Evolutionary conservation across 176 grass and related monocot species (phyloP).

Genomic region (Avena eriantha): DNA sequence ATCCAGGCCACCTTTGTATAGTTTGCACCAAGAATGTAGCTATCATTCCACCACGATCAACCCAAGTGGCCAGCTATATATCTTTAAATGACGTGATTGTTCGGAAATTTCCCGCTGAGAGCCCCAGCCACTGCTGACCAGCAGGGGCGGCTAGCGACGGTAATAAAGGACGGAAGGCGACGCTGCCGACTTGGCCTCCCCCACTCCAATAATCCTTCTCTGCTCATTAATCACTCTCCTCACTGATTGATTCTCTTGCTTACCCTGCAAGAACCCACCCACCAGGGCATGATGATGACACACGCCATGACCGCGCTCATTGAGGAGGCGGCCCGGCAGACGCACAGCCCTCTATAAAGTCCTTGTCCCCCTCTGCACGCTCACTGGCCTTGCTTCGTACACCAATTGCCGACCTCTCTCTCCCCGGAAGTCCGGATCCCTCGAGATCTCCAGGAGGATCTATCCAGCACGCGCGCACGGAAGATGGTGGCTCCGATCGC

Average conservation of each 20-base stretch:
- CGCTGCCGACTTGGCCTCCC: background rate
- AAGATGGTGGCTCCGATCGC: conserved; percentile 71
- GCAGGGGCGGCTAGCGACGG: background rate
- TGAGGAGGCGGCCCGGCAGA: background rate
- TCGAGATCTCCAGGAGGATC: background rate
- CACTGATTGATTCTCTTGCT: conserved; percentile 11
- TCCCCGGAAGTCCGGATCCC: background rate
- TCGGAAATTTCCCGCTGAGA: background rate
- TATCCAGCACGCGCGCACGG: background rate
- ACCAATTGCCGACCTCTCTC: background rate
- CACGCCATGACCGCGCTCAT: conserved; percentile 18
- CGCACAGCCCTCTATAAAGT: conserved; percentile 35
- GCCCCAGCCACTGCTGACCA: background rate
- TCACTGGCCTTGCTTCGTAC: background rate
- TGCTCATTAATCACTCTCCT: background rate
- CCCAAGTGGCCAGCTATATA: background rate
- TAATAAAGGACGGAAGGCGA: conserved; percentile 15
- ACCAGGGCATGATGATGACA: background rate
- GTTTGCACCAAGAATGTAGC: background rate
- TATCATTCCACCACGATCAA: background rate
- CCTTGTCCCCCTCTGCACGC: background rate
- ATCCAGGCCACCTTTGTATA: no score
- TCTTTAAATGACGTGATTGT: background rate
- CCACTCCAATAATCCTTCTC: background rate
- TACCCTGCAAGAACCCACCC: conserved; percentile 41